Percentiles rank a stretch among this genome's conserved stretches.
phyloP scores from a whole-genome alignment of 257 asterid species.

The Solanum pimpinellifolium region DNA sequence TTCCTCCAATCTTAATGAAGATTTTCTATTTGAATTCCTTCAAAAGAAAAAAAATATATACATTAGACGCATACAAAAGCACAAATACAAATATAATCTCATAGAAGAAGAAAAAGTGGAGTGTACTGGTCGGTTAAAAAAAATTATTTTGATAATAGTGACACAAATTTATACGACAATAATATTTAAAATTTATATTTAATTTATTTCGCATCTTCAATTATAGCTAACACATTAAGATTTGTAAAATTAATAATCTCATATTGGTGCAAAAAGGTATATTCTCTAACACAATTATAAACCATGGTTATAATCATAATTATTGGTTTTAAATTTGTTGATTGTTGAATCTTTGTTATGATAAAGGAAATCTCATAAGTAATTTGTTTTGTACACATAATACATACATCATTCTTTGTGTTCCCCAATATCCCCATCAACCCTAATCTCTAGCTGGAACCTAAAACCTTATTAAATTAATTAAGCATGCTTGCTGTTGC shows the following conservation, averaged over 20 bases:
- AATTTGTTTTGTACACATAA: neutral
- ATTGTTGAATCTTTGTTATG: neutral
- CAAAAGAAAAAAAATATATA: neutral
- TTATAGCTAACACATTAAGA: neutral
- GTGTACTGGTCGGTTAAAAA: neutral
- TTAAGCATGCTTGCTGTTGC: neutral
- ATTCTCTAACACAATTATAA: neutral
- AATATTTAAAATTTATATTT: neutral
- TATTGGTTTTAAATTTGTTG: neutral
- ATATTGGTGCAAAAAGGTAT: neutral
- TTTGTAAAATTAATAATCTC: neutral
- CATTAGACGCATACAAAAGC: no score
- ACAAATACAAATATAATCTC: neutral
- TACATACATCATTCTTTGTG: conserved; percentile 6
- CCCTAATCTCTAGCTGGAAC: conserved; percentile 1
- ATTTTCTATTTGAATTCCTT: neutral
- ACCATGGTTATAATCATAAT: neutral
- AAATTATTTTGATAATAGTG: neutral
- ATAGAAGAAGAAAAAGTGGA: neutral
- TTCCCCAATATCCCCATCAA: conserved; percentile 10
- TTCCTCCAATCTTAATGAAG: neutral
- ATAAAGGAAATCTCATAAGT: neutral
- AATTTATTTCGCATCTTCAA: neutral
- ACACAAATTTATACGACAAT: neutral
- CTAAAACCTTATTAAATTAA: neutral